Base-by-base conservation (phyloP, 2,329 filamentous ascomycete genomes). In the Claviceps sp. region DNA sequence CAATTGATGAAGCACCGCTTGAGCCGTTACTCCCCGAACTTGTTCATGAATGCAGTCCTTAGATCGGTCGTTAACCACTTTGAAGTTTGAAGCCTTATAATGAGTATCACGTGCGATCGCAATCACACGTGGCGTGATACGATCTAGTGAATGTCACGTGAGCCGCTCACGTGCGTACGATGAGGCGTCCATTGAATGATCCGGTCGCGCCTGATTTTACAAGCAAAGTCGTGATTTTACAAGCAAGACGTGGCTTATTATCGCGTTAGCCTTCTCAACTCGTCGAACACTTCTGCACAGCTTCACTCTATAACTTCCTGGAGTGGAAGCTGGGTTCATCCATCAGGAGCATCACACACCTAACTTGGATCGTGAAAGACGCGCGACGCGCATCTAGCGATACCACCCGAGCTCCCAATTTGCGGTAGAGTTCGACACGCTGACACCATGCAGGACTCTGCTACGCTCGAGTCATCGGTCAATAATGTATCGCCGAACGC, bases 381-480 rank as follows among this genome's bases (percentile, higher is more conserved):
- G 55, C 53, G 53, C 52, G 54, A 56, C 53, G 47, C 49, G 52
- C 50, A 50, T 14, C 46, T 48, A 50, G 46, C 44, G 54, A 39
- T 54, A 22, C 20, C 17, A 39, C 22, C 8, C 20, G 17, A 45
- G 20, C 52, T 52, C 43, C 47, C 47, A 14, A 51, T 26, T 47
- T 42, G 46, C 46, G 16, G 34, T 17, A 48, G 4, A 7, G 5
- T 22, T 20, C 47, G 26, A 29, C 8, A 11, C 5, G 5, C 37
- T 45, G n/a, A 39, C 6, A 69, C 63, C 50, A 83, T 83, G 80
- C 80, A 83, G 55, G 78, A 78, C 57, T 71, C 74, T 55, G 67
- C 73, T 60, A 77, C 68, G 58, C 80, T 78, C 60, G 79, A 73
- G 64, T 81, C 78, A 56, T 75, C 79, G 47, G 72, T 69, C 57